Base-by-base conservation (phyloP, 805 yeast genomes). In the Candida andamanensis region DNA sequence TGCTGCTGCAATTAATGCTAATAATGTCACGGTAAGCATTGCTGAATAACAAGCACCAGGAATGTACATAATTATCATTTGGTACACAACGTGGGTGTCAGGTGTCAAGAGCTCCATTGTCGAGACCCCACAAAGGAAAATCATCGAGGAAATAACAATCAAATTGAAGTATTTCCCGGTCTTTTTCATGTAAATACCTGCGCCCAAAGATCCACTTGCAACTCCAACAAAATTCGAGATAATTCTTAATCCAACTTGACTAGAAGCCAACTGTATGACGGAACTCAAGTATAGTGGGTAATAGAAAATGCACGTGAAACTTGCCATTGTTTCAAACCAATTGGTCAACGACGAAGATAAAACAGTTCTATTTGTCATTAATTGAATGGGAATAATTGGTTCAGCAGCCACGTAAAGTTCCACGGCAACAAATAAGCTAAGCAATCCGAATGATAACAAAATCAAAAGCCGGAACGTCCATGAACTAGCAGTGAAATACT, bases 1-100 rank as follows among this genome's bases (percentile, higher is more conserved):
- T 2, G 81, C 92, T 2, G 92, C 74, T 0, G 92, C 79, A 33
- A 85, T 81, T 56, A 85, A 67, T 0, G 94, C 82, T 21, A 85
- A 56, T 29, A 85, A 60, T 0, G 89, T 77, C 2, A 83, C 74
- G 0, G 95, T 85, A 39, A 85, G 64, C 52, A 77, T 67, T 3
- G 74, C 60, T 1, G 94, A 75, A 43, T 80, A 76, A 0, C 83
- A 85, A 22, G 75, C 60, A 6, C 92, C 86, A 5, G 77, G 73
- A 7, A 77, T 57, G 13, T 74, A 44, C 37, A 76, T 49, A 24
- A 73, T 52, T 1, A 46, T 29, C 33, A 41, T 42, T 31, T 53
- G 60, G 16, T 39, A 20, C 30, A 44, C 34, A 8, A 25, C 18
- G 9, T 55, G 44, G 17, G 51, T 42, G 4, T 31, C 20, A 6